Conservation (phyloP, 1,139 yeast genomes). For the Geotrichum phurueaensis region DNA sequence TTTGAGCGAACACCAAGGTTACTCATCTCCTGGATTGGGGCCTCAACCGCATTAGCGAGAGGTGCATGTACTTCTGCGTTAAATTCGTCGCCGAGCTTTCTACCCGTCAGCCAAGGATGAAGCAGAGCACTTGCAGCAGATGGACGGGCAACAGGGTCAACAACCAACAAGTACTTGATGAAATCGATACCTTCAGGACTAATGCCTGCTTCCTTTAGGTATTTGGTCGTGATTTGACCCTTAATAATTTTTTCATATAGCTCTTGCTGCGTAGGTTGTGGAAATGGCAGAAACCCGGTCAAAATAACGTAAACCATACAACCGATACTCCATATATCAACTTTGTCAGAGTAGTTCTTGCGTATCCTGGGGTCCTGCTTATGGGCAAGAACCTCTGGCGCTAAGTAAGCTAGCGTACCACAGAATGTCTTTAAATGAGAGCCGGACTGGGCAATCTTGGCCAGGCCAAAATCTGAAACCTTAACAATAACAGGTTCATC, state of each 20-base stretch:
- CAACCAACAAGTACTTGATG: constrained; percentile 60
- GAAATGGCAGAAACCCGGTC: constrained; percentile 89
- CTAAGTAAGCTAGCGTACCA: constrained; percentile 85
- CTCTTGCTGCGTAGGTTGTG: constrained; percentile 85
- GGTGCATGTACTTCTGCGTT: constrained; percentile 2
- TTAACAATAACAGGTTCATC: constrained; percentile 87
- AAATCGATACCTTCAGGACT: constrained; percentile 64
- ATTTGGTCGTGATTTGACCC: constrained; percentile 77
- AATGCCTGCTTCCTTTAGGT: constrained; percentile 61
- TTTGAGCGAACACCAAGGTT: constrained; percentile 1
- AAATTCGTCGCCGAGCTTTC: constrained; percentile 1
- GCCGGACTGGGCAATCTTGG: constrained; percentile 71
- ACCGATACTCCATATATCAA: constrained; percentile 95
- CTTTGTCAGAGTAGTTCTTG: constrained; percentile 62
- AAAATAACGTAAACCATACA: constrained; percentile 84
- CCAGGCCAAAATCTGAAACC: constrained; percentile 89
- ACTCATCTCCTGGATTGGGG: constrained; percentile 7
- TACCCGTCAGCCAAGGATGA: constrained; percentile 54
- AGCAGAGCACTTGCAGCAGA: constrained; percentile 66
- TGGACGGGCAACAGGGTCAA: constrained; percentile 63
- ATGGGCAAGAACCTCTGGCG: constrained; percentile 79
- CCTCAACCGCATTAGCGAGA: not conserved
- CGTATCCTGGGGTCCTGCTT: constrained; percentile 15
- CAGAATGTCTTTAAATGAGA: constrained; percentile 83
- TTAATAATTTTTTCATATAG: constrained; percentile 66